Evolutionary conservation across 2,329 filamentous ascomycete species (phyloP), one percentile per base, ranked within the genome.

Genomic region (Paramyrothecium roridum): DNA sequence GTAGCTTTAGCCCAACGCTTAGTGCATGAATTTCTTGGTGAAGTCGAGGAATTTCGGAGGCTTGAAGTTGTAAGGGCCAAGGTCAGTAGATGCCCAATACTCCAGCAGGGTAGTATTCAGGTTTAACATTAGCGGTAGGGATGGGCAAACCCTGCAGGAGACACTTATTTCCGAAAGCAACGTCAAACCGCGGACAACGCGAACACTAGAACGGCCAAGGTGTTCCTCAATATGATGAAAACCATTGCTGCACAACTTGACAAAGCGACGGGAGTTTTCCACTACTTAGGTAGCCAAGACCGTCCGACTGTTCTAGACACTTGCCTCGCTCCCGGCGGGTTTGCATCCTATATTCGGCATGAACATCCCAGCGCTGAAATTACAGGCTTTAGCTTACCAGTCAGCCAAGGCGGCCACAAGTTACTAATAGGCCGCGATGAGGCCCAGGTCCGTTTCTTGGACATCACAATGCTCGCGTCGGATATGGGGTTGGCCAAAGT

Each of bases 271-370:
- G 52, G 56, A 2, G 71, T 67, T 16, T 66, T 79, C n/a, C n/a
- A n/a, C n/a, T n/a, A n/a, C n/a, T n/a, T 55, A 49, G 12, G 55
- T 73, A 16, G 20, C 2, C 4, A 2, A 30, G 12, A 7, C 46
- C 23, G 50, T 2, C 53, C 51, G 3, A 49, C 48, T 10, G 70
- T 84, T 20, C 74, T 86, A 1, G 81, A 85, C 58, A 70, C 83
- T 57, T 83, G 82, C 63, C 77, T 80, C 70, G 82, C 82, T 0
- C 82, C 82, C 0, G 82, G 81, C 4, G 82, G 77, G 1, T 85
- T 82, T 58, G 65, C 78, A 3, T 57, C 60, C 0, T 67, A 64
- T 10, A 72, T 72, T 0, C 57, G 82, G 23, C 37, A 63, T 3
- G 56, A 60, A 12, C 78, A 76, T 50, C 73, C 66, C 0, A 34